Base-by-base conservation (phyloP, 129 eudicot genomes). In the Centella asiatica region DNA sequence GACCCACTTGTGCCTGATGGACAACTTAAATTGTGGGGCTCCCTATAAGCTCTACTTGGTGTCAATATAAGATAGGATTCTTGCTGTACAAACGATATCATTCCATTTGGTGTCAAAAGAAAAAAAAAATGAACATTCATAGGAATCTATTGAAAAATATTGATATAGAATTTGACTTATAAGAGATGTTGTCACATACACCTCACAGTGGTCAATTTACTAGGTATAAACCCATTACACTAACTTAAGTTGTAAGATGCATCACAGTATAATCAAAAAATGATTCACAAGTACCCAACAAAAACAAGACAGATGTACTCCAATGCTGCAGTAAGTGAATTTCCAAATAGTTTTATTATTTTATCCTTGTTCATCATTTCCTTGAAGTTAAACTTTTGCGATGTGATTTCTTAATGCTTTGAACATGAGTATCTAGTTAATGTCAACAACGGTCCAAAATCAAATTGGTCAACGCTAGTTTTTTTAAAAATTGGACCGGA, bases 1-100 rank as follows among this genome's bases (percentile, higher is more conserved):
- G 76, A 52, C 74, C 95, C 83, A 82, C 95, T 79, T 62, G 76
- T 66, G 62, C 80, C 80, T 66, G 70, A 48, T 56, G 44, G 29
- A 74, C 75, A 72, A 59, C 57, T 60, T 31, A 70, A 51, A 24
- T 56, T 59, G 61, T 73, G 78, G 75, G 59, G 49, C 62, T 58
- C 44, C 47, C 29, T 57, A 69, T 52, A 51, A 45, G 26, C 62
- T 17, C 49, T 26, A 34, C 48, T 9, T 61, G 42, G n/a, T 57
- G 27, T 61, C 25, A 25, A 15, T 23, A 4, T 61, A 22, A 54
- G 52, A 42, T 55, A 51, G 64, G 36, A 68, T 56, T 67, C 51
- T 37, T 13, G 40, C 46, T 58, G 26, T 33, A 25, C 44, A 60
- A 31, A 56, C 23, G 23, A 28, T 13, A 61, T 59, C 76, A 75